Base-by-base conservation (phyloP, 1,284 basidiomycete species). In the Ganoderma sinense region DNA sequence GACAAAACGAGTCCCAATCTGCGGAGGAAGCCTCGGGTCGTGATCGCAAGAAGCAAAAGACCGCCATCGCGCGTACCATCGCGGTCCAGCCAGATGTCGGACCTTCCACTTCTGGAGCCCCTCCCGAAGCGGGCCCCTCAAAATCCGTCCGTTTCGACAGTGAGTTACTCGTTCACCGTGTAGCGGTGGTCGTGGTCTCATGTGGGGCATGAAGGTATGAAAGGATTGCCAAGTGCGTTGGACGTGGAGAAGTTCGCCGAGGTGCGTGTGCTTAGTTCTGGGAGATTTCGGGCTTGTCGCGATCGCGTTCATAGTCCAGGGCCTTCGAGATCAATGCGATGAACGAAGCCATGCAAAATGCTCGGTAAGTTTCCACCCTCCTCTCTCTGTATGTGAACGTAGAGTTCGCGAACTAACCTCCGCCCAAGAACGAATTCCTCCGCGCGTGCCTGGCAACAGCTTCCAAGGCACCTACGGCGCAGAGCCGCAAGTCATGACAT, bases 401-500 rank as follows among this genome's bases (percentile, higher is more conserved):
- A 8, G 14, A 14, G 14, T 18, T 41, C 29, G 11, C 61, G 29
- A 69, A 39, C 14, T 26, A 63, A n/a, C 33, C 31, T 26, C 41
- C 56, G 23, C 33, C 59, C 0, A 63, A 82, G 82, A 58, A 69
- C 78, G 5, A 88, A 87, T 71, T 88, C 91, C 31, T 94, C 91
- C 0, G 90, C 94, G 70, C 86, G 97, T 67, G 94, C 91, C 1
- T 98, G 97, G 89, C 97, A 98, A 80, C 90, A 93, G 18, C 85
- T 98, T 11, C 97, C 97, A 13, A 87, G 97, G 29, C 94, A 97
- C 78, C 85, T 98, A 16, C 88, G 97, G 31, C 88, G 97, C 40
- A 87, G 97, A 75, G 96, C 97, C 13, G 97, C 97, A 1, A 97
- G 95, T 75, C 97, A 98, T 80, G 93, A 98, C 80, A 91, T 95